Evolutionary conservation across 495 filamentous ascomycete genomes (phyloP), one percentile per base, ranked within the genome.

Genomic region (Hypoxylon trugodes): DNA sequence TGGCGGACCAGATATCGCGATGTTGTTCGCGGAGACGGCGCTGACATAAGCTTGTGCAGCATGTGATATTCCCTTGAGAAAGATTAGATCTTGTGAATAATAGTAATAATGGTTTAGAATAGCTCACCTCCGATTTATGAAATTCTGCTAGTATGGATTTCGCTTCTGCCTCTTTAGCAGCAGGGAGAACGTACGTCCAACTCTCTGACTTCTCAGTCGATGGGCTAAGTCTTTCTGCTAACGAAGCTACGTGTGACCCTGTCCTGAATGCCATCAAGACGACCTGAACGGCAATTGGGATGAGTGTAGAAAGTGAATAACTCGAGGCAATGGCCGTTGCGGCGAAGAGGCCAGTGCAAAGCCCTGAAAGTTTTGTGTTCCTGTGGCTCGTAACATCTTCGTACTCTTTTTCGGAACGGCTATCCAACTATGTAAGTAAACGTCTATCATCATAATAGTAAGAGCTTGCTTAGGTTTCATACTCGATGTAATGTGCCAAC

Each of bases 1-100:
- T 2, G 92, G 92, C 2, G 91, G 89, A n/a, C 88, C 92, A 65
- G 90, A 93, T 46, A 96, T 82, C 33, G 90, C 89, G 36, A 95
- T 71, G 38, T 85, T 87, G 72, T 82, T 89, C 9, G 83, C 75
- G 48, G 87, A 88, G 32, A 89, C 79, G 12, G 90, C 90, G 71
- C 89, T 93, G 43, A 94, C 78, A 71, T 93, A 96, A 0, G 87
- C 86, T 45, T 80, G 81, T 51, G 79, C 86, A 18, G 87, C 84
- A 33, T 74, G 74, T 7, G 89, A 81, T 36, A 89, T 82, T 32
- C 78, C 79, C 84, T 90, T 21, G 1, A 10, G 48, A 22, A 65
- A 12, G 10, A 18, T 66, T 52, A 70, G 52, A 56, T 59, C n/a
- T n/a, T n/a, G n/a, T n/a, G n/a, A n/a, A 19, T 4, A 15, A 32